Base-by-base conservation (phyloP, 768 basidiomycete genomes). In the Boletus rubescentipes region DNA sequence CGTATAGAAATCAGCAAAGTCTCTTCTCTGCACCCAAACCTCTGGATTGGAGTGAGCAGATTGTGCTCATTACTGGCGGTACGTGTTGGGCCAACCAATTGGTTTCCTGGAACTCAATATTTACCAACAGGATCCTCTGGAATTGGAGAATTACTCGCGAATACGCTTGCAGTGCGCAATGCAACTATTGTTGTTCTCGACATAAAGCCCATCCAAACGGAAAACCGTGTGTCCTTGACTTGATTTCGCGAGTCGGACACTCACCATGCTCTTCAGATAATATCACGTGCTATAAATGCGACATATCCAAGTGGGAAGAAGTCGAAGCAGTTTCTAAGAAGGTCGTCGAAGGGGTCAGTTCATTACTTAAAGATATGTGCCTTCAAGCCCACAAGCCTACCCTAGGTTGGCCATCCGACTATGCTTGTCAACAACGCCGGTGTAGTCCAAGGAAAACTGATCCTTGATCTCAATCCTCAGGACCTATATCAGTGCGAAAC, bases 391-490 rank as follows among this genome's bases (percentile, higher is more conserved):
- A 57, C 54, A 30, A 38, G 45, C 47, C 43, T 41, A 39, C 30
- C 26, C 31, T 61, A 95, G 91, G 78, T 96, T 48, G 95, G 92
- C 4, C 79, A 89, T 53, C 91, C 91, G 0, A 97, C 97, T 0
- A 80, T 98, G 35, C 73, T 99, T 21, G 77, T 99, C 61, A 98
- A 98, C 74, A 98, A 96, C 66, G 97, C 96, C 0, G 97, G 95
- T 18, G 85, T 97, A 52, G 91, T 90, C 26, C 91, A 94, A 72
- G 93, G 94, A 21, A 95, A 94, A 62, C 73, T 85, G 2, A 73
- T 99, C 31, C 73, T 95, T 14, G 94, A 98, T 63, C 75, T 97
- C 53, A 74, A 72, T 2, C 80, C 88, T 5, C 79, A 83, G 49
- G 96, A 99, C 63, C 71, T 98, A 41, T 74, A 82, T 59, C 86